Evolutionary conservation across 2,329 filamentous ascomycete genomes (phyloP).

Genomic region (Neodidymelliopsis sp.): DNA sequence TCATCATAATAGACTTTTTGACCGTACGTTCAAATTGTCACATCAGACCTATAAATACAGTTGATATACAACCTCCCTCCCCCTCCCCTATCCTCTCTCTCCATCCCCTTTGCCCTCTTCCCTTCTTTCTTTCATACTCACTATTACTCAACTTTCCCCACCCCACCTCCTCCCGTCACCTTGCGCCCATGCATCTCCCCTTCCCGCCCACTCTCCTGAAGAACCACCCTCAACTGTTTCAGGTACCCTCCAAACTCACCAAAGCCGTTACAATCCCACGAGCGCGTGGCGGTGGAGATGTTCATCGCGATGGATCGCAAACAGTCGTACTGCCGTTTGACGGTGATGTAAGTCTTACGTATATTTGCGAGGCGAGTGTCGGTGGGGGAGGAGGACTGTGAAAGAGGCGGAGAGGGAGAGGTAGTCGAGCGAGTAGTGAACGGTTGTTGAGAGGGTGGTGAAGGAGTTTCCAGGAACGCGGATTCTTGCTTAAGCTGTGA

Average conservation of each 20-base stretch:
- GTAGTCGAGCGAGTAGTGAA: neutral
- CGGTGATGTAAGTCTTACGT: conserved; percentile 25
- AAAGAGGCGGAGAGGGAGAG: conserved; percentile 5
- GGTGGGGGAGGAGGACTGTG: neutral
- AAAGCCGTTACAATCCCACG: conserved; percentile 28
- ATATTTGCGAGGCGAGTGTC: conserved; percentile 28
- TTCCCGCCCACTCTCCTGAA: conserved; percentile 21
- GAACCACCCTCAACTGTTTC: conserved; percentile 14
- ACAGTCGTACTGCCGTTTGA: conserved; percentile 29
- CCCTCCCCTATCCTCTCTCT: too few species aligned
- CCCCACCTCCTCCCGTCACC: neutral
- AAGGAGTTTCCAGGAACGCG: neutral
- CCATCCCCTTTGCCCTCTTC: too few species aligned
- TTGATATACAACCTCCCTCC: too few species aligned
- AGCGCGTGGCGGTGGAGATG: conserved; percentile 14
- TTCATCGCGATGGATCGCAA: conserved; percentile 19
- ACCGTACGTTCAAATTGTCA: too few species aligned
- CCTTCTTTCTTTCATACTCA: too few species aligned
- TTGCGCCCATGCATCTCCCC: neutral
- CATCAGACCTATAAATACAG: too few species aligned
- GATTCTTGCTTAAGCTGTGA: neutral
- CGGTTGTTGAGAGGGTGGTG: too few species aligned
- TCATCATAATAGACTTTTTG: too few species aligned
- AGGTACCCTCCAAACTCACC: conserved; percentile 36
- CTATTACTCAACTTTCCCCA: neutral